phyloP scores from a whole-genome alignment of 192 early-diverging fungal genomes.

The Coemansia sp. region DNA sequence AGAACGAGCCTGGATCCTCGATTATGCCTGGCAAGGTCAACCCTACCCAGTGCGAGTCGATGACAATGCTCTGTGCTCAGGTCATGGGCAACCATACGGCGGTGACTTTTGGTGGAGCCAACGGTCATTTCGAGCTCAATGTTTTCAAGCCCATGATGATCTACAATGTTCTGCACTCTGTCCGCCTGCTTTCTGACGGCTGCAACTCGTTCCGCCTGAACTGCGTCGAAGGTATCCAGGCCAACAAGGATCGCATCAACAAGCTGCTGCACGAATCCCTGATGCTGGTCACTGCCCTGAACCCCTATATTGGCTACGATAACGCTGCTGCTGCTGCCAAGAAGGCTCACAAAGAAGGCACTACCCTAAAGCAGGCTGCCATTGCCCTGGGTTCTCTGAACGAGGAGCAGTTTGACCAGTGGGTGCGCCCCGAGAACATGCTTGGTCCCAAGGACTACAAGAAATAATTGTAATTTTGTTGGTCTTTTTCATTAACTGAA shows the following conservation, averaged over 20 bases:
- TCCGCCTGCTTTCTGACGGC: slow-evolving; percentile 84
- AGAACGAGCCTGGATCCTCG: slow-evolving; percentile 99
- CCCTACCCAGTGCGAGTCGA: slow-evolving; percentile 98
- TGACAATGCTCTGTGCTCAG: slow-evolving; percentile 99
- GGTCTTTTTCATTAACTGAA: not conserved
- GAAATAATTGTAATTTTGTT: slow-evolving; percentile 14
- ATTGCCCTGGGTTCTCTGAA: slow-evolving; percentile 83
- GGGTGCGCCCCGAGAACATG: slow-evolving; percentile 92
- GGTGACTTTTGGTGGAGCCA: slow-evolving; percentile 87
- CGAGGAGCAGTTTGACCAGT: slow-evolving; percentile 92
- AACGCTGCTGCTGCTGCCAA: slow-evolving; percentile 95
- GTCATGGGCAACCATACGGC: slow-evolving; percentile 99
- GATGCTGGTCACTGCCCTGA: slow-evolving; percentile 99
- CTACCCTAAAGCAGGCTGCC: slow-evolving; percentile 89
- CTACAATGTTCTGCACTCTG: slow-evolving; percentile 93
- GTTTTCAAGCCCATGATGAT: slow-evolving; percentile 99
- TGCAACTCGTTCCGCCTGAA: slow-evolving; percentile 90
- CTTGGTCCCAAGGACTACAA: slow-evolving; percentile 64
- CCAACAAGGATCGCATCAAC: slow-evolving; percentile 90
- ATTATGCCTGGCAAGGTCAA: slow-evolving; percentile 99
- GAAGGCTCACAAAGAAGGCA: slow-evolving; percentile 91
- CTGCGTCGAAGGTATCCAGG: slow-evolving; percentile 92
- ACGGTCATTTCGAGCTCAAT: slow-evolving; percentile 99
- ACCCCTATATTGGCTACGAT: slow-evolving; percentile 94
- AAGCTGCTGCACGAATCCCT: slow-evolving; percentile 86